These are phyloP conservation scores for Xylaria sp. DNA, from an alignment of 2,329 filamentous ascomycete genomes.

Conservation along the genomic window DNA sequence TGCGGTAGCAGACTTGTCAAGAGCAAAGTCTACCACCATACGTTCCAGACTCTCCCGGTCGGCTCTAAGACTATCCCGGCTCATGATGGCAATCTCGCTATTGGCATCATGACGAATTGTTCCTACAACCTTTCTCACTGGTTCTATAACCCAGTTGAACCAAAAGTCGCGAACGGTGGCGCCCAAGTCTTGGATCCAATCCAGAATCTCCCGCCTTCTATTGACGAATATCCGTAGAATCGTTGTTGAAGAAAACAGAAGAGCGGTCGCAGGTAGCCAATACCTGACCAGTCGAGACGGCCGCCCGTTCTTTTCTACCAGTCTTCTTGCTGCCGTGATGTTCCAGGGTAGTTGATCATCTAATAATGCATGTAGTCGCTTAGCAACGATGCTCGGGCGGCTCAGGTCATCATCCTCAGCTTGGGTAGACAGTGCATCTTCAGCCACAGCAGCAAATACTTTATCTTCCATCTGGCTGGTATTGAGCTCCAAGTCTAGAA, in stretches of 20 bases:
- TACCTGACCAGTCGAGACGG: conserved; percentile 83
- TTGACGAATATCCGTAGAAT: conserved; percentile 82
- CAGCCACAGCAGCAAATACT: conserved; percentile 71
- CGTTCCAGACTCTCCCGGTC: conserved; percentile 93
- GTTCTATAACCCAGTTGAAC: conserved; percentile 95
- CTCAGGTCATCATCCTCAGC: conserved; percentile 59
- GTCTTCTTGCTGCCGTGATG: conserved; percentile 62
- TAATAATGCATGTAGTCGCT: conserved; percentile 76
- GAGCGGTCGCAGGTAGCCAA: conserved; percentile 81
- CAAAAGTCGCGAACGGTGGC: conserved; percentile 88
- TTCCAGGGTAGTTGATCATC: conserved; percentile 76
- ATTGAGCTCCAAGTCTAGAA: conserved; percentile 71
- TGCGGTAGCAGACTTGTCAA: conserved; percentile 76
- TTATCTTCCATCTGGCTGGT: conserved; percentile 73
- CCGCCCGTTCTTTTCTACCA: conserved; percentile 75
- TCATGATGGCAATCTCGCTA: conserved; percentile 97
- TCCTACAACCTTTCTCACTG: conserved; percentile 81
- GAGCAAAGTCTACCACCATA: conserved; percentile 97
- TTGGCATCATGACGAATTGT: conserved; percentile 94
- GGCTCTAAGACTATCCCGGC: conserved; percentile 87
- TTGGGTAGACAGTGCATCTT: conserved; percentile 67
- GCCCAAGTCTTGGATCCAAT: conserved; percentile 84
- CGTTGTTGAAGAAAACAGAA: conserved; percentile 86
- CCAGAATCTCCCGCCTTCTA: conserved; percentile 78
- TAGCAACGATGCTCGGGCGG: conserved; percentile 71